phyloP scores from a whole-genome alignment of 768 basidiomycete genomes.

The Lentinula detonsa region DNA sequence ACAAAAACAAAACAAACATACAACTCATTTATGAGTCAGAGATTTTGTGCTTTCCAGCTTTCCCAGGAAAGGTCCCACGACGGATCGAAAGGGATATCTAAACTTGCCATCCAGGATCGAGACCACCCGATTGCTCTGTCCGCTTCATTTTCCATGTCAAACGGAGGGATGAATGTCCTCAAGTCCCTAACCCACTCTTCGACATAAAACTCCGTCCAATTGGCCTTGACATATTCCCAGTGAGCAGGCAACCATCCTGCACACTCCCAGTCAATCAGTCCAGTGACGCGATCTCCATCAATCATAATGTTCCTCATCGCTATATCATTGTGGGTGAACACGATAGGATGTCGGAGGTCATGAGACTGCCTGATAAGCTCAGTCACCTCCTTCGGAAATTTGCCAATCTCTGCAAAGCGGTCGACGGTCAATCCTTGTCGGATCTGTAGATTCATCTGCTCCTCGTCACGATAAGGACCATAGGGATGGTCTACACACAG shows the following conservation, averaged over 20 bases:
- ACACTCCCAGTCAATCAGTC: constrained; percentile 29
- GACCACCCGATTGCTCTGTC: background rate
- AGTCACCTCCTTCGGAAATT: background rate
- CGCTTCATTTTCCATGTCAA: background rate
- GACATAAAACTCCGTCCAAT: background rate
- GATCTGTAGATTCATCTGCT: constrained; percentile 2
- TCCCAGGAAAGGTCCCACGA: no score
- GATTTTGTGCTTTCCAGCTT: no score
- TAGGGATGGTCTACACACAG: background rate
- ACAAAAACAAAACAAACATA: no score
- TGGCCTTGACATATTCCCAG: constrained; percentile 23
- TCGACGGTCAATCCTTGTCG: background rate
- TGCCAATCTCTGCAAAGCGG: background rate
- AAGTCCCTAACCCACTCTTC: background rate
- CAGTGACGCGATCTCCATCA: constrained; percentile 20
- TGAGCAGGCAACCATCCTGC: constrained; percentile 29
- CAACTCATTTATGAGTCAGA: no score
- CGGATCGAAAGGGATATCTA: background rate
- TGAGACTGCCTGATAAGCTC: background rate
- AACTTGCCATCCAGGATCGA: background rate
- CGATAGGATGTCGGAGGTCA: background rate
- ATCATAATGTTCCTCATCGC: no score
- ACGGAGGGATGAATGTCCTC: background rate
- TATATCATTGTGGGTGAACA: no score
- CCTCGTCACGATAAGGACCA: constrained; percentile 7